Evolutionary conservation across 1,284 basidiomycete species (phyloP).

Genomic region (Anthracocystis walkeri): DNA sequence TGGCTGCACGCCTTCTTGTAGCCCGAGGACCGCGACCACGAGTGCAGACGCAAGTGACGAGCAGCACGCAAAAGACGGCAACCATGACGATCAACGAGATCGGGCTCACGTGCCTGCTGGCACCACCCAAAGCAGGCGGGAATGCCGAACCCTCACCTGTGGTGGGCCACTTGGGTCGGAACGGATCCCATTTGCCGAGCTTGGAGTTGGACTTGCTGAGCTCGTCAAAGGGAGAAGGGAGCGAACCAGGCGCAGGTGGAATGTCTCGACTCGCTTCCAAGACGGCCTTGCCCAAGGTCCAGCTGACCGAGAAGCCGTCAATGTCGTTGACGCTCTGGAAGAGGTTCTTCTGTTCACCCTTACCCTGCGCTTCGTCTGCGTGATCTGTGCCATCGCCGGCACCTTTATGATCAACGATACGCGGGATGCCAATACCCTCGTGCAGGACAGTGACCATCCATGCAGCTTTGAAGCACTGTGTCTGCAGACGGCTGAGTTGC

Average conservation of each 20-base stretch:
- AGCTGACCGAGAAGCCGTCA: constrained; percentile 90
- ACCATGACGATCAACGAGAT: constrained; percentile 40
- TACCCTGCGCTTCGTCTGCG: constrained; percentile 58
- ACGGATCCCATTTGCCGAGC: constrained; percentile 47
- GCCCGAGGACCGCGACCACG: constrained; percentile 52
- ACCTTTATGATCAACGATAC: constrained; percentile 79
- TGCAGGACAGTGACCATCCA: constrained; percentile 97
- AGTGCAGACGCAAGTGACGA: constrained; percentile 51
- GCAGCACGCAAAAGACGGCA: constrained; percentile 41
- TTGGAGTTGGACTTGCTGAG: constrained; percentile 41
- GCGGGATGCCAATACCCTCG: constrained; percentile 93
- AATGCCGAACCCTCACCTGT: constrained; percentile 50
- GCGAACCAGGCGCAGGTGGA: constrained; percentile 47
- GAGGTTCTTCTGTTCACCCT: constrained; percentile 69
- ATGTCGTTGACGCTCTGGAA: constrained; percentile 95
- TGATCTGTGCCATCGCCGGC: constrained; percentile 60
- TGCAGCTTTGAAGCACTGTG: constrained; percentile 99
- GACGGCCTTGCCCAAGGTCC: constrained; percentile 98
- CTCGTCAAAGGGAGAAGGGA: constrained; percentile 46
- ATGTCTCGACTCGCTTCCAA: constrained; percentile 83
- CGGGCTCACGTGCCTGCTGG: constrained; percentile 32
- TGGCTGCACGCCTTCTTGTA: constrained; percentile 37
- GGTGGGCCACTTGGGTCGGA: constrained; percentile 45
- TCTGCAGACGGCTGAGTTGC: constrained; percentile 85
- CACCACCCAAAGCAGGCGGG: constrained; percentile 35